Evolutionary conservation across 352 stramenopile species (phyloP).

Genomic region (Phytophthora fragariaefolia): DNA sequence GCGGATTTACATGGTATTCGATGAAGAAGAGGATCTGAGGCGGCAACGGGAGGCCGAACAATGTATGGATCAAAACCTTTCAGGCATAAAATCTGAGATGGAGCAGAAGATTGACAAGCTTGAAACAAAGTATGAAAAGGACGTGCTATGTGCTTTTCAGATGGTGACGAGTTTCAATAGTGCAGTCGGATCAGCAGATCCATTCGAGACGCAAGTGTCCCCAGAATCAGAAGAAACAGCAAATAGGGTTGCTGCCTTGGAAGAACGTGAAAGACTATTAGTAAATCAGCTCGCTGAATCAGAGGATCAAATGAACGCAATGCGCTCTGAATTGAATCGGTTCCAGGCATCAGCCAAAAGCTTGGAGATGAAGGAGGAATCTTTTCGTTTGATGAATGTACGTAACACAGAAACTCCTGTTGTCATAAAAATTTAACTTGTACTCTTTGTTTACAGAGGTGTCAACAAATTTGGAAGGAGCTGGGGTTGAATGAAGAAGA

Average conservation of each 20-base stretch:
- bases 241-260: slow-evolving; percentile 26
- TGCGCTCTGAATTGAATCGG: slow-evolving; percentile 34
- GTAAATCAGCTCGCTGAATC: slow-evolving; percentile 36
- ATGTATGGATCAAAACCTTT: slow-evolving; percentile 11
- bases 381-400: slow-evolving; percentile 66
- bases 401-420: too few relatives aligned
- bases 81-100: slow-evolving; percentile 30
- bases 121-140: slow-evolving; percentile 42
- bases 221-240: slow-evolving; percentile 26
- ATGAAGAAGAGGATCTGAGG: slow-evolving; percentile 33
- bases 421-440: not conserved
- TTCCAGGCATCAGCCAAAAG: slow-evolving; percentile 48
- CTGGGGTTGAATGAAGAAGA: slow-evolving; percentile 60
- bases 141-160: slow-evolving; percentile 40
- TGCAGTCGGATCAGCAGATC: slow-evolving; percentile 5
- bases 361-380: slow-evolving; percentile 65
- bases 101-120: slow-evolving; percentile 36
- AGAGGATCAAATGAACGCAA: slow-evolving; percentile 34
- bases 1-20: slow-evolving; percentile 44
- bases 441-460: slow-evolving; percentile 45
- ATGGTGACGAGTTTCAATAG: slow-evolving; percentile 46
- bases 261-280: slow-evolving; percentile 32
- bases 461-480: slow-evolving; percentile 75
- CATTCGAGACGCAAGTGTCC: slow-evolving; percentile 19
- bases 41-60: slow-evolving; percentile 23